Conservation (phyloP, 371 early-diverging fungal genomes). For the Apophysomyces variabilis region DNA sequence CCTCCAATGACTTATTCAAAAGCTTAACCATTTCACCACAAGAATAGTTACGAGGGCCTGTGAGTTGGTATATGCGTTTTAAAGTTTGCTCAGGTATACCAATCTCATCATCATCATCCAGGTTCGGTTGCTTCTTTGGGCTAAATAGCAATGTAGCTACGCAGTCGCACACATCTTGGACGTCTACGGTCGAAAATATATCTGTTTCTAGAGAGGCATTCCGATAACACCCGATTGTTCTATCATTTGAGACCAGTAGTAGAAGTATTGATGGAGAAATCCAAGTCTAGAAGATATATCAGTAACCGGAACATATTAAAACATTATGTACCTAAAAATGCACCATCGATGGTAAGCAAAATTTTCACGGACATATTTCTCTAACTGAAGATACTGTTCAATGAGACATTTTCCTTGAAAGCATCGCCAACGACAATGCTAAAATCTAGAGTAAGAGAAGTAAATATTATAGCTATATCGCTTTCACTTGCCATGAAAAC, state of each 20-base stretch:
- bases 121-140: conserved; percentile 9
- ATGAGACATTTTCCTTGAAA: not conserved
- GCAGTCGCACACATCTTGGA: conserved; percentile 23
- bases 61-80: conserved; percentile 22
- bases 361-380: conserved; percentile 15
- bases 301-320: not conserved
- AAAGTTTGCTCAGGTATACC: conserved; percentile 13
- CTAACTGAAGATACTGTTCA: conserved; percentile 8
- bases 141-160: conserved; percentile 17
- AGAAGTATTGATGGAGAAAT: conserved; percentile 14
- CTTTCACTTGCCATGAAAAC: conserved; percentile 5
- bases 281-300: not conserved
- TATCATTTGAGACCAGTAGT: conserved; percentile 23
- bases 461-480: too few species aligned
- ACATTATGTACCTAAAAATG: conserved; percentile 12
- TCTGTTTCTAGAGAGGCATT: conserved; percentile 17
- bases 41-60: conserved; percentile 16
- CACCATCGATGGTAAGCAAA: conserved; percentile 25
- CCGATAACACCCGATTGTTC: conserved; percentile 15
- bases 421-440: conserved; percentile 6
- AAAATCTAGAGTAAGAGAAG: not conserved
- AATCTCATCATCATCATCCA: conserved; percentile 6
- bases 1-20: conserved; percentile 15
- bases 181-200: conserved; percentile 8
- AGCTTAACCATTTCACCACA: conserved; percentile 6